Evolutionary conservation across 345 rosid genomes (phyloP).

Genomic region (Pugionium cornutum): DNA sequence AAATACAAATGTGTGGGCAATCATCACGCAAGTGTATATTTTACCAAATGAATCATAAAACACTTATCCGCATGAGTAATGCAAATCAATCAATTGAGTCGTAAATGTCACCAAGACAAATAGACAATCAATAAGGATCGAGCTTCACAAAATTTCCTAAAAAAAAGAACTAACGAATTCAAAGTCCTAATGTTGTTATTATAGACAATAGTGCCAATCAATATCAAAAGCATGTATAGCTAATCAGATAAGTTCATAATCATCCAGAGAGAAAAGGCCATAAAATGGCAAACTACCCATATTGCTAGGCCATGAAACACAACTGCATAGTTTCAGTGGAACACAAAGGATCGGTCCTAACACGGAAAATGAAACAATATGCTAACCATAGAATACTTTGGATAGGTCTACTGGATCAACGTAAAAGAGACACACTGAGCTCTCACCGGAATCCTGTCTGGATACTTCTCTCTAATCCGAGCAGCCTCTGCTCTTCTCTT

Average conservation of each 20-base stretch:
- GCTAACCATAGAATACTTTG: neutral
- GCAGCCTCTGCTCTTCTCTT: conserved; percentile 95
- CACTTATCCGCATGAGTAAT: too few species aligned
- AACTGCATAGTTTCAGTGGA: neutral
- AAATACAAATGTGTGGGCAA: neutral
- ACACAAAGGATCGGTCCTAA: neutral
- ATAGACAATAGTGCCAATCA: too few species aligned
- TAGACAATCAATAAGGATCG: neutral
- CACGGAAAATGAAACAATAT: neutral
- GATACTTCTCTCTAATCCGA: conserved; percentile 90
- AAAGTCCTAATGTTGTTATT: too few species aligned
- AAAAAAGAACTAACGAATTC: too few species aligned
- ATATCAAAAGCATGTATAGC: neutral
- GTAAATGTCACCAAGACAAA: neutral
- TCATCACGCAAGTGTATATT: conserved; percentile 15
- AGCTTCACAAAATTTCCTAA: too few species aligned
- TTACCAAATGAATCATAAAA: neutral
- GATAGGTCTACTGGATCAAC: neutral
- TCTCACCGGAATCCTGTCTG: conserved; percentile 94
- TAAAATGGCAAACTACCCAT: neutral
- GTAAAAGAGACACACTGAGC: neutral
- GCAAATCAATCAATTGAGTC: neutral
- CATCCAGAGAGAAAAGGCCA: neutral
- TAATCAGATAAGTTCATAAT: neutral
- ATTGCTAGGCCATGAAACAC: neutral